These are phyloP conservation scores for Penicillium ochrochloron DNA, from an alignment of 495 filamentous ascomycete species.

Conservation along the genomic window DNA sequence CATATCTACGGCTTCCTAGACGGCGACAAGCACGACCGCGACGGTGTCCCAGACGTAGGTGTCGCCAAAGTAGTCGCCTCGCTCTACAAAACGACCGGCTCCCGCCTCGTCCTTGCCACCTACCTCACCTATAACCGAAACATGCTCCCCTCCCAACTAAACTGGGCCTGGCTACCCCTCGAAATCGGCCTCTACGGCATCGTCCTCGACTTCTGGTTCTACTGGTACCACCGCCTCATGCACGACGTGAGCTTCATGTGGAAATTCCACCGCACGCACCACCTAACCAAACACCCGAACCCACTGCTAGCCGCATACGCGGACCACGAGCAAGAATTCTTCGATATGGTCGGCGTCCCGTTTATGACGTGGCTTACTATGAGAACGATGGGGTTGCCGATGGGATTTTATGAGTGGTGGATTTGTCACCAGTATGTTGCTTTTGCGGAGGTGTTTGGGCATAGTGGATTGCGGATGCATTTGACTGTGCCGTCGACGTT, in stretches of 20 bases:
- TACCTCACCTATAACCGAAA: conserved; percentile 34
- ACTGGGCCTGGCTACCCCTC: conserved; percentile 49
- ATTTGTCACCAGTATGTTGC: conserved; percentile 48
- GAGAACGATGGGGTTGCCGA: conserved; percentile 37
- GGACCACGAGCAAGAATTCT: conserved; percentile 50
- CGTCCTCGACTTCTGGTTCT: conserved; percentile 53
- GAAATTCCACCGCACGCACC: conserved; percentile 51
- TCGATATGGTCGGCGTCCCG: conserved; percentile 48
- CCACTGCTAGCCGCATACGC: conserved; percentile 48
- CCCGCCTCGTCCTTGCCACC: conserved; percentile 33
- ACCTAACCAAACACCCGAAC: conserved; percentile 51
- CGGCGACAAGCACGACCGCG: conserved; percentile 39
- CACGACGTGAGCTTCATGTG: conserved; percentile 47
- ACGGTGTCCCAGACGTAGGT: conserved; percentile 38
- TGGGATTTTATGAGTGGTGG: conserved; percentile 54
- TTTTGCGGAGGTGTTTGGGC: conserved; percentile 47
- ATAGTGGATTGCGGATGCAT: conserved; percentile 44
- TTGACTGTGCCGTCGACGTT: conserved; percentile 40
- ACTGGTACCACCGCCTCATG: conserved; percentile 50
- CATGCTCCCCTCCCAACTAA: conserved; percentile 44
- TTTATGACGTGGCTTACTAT: conserved; percentile 43
- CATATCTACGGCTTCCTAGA: conserved; percentile 38
- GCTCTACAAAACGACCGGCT: conserved; percentile 40
- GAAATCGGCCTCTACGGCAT: conserved; percentile 48
- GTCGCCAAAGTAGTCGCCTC: conserved; percentile 35